These are phyloP conservation scores for Lyophyllum shimeji DNA, from an alignment of 768 basidiomycete genomes.

Conservation along the genomic window DNA sequence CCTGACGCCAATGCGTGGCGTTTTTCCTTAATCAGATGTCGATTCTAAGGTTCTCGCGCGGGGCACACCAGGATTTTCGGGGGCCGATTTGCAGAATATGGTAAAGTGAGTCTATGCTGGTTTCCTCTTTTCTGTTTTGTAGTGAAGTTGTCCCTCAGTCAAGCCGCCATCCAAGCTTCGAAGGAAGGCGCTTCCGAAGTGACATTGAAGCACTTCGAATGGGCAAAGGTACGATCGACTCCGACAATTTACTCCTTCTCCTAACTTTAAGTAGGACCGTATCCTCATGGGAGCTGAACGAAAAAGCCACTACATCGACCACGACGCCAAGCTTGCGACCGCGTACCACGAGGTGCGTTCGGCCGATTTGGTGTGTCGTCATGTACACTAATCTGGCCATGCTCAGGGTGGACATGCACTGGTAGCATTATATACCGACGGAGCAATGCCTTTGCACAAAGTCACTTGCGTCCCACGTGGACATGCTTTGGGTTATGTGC, in stretches of 20 bases:
- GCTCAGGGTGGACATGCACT: conserved; percentile 86
- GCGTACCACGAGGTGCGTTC: conserved; percentile 88
- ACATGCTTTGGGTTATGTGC: conserved; percentile 84
- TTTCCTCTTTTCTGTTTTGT: conserved; percentile 4
- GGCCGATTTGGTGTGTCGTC: neutral
- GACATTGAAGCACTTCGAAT: conserved; percentile 84
- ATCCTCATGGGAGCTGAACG: conserved; percentile 98
- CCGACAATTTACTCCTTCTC: neutral
- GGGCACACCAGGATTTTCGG: conserved; percentile 94
- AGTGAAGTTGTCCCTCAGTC: conserved; percentile 34
- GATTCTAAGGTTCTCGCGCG: conserved; percentile 89
- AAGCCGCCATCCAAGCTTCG: conserved; percentile 94
- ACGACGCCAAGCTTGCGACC: conserved; percentile 83
- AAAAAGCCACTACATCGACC: conserved; percentile 84
- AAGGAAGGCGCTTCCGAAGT: conserved; percentile 79
- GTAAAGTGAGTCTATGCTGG: conserved; percentile 67
- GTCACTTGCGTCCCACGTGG: conserved; percentile 98
- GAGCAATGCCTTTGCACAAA: conserved; percentile 96
- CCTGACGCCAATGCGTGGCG: conserved; percentile 14
- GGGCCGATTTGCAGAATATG: conserved; percentile 96
- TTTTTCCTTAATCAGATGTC: conserved; percentile 48
- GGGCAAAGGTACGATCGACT: conserved; percentile 75
- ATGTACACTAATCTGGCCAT: neutral
- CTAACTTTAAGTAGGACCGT: conserved; percentile 57
- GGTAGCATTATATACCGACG: conserved; percentile 91